Evolutionary conservation across 768 basidiomycete genomes (phyloP), one percentile per base, ranked within the genome.

Genomic region (Serendipita sp.): DNA sequence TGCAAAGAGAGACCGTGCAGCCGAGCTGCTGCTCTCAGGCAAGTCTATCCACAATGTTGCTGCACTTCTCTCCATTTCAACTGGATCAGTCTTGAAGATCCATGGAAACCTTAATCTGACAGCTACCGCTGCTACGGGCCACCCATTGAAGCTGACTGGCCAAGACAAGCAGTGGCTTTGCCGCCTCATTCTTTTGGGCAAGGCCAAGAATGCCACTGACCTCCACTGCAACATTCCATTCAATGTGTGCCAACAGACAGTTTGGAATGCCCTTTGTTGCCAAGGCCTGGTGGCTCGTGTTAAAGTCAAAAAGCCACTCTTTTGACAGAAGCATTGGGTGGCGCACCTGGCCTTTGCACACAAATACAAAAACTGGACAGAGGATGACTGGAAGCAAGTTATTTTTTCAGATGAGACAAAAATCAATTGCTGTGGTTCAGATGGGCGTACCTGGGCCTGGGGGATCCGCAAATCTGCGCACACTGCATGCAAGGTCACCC

Each of bases 341-440:
- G 48, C 34, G 1, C 3, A 45, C n/a, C 44, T 51, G 13, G 38
- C 50, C n/a, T 63, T 44, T 44, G 45, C 62, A 13, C 28, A 51
- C 30, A 53, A 50, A 17, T 48, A 63, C 62, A 45, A 26, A 9
- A 30, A 48, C 17, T 63, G 62, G 62, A 53, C 3, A 11, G 20
- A 11, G 13, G 62, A 63, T n/a, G 62, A 63, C 28, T 63, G 62
- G 62, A 34, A 53, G 11, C 45, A 7, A 26, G 62, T 63, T 26
- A 51, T 63, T 30, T 63, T 50, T 26, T 63, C 45, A 51, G 62
- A 63, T 63, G 62, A 63, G 33, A 51, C 45, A 24, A 56, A 51
- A 31, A 63, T 63, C 44, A 63, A 48, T 38, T 33, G 44, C 3
- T 33, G 20, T 51, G 62, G 62, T 3, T 63, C 62, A 7, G 62